Conservation (phyloP, 805 yeast species). For the Ogataea nonfermentans region DNA sequence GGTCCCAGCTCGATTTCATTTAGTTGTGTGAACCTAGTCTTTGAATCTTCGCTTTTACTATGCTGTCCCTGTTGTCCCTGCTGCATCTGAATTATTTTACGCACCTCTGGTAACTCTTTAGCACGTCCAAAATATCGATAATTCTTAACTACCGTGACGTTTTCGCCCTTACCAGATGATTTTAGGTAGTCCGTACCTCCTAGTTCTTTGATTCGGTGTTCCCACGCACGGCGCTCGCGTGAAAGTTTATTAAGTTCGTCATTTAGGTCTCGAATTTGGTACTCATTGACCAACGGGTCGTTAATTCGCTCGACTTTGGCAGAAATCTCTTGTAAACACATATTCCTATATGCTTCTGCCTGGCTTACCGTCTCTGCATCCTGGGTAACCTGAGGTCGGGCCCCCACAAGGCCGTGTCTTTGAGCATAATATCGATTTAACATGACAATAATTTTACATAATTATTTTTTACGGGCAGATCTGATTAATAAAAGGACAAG, state of each 20-base stretch:
- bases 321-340: conserved; percentile 63
- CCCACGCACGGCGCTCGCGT: conserved; percentile 76
- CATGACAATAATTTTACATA: conserved; percentile 60
- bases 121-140: conserved; percentile 84
- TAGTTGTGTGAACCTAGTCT: conserved; percentile 10
- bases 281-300: conserved; percentile 56
- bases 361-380: conserved; percentile 54
- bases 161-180: conserved; percentile 8
- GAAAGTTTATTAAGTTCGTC: conserved; percentile 67
- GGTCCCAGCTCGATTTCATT: conserved; percentile 27
- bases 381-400: conserved; percentile 60
- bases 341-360: conserved; percentile 69
- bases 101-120: conserved; percentile 71
- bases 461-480: conserved; percentile 40
- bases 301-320: conserved; percentile 59
- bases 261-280: conserved; percentile 67
- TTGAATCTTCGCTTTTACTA: conserved; percentile 17
- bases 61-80: conserved; percentile 13
- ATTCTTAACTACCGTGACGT: conserved; percentile 41
- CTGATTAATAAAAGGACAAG: conserved; percentile 2
- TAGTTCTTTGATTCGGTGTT: conserved; percentile 60
- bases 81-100: conserved; percentile 35
- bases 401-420: conserved; percentile 43
- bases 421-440: conserved; percentile 64
- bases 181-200: conserved; percentile 71